Base-by-base conservation (phyloP, 805 yeast genomes). In the Grigorovia transvaalensis region DNA sequence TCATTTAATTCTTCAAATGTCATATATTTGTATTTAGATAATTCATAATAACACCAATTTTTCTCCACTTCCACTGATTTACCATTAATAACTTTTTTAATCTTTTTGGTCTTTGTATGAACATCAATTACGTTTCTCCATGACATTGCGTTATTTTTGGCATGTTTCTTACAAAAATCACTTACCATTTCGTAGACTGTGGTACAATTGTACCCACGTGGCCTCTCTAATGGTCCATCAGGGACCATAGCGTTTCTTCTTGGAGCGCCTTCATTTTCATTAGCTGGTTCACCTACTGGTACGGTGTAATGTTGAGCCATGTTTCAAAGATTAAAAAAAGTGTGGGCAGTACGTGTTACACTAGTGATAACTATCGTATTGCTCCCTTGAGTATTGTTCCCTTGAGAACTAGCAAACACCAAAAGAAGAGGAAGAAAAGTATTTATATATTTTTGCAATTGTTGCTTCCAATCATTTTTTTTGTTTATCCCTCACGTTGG, bases 21-120 rank as follows among this genome's bases (percentile, higher is more conserved):
- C 51, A 82, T 75, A 68, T 76, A 84, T 53, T 80, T 70, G 72
- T 89, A 93, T 46, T 79, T 78, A 9, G 88, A 76, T 63, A 84
- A 72, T 71, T 93, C 96, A 66, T 78, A 93, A 69, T 74, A 91
- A 51, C 76, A 71, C 99, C 99, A 93, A 50, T 82, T 82, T 72
- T 93, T 93, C 63, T 85, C 88, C 48, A 84, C 84, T 58, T 79
- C 74, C 30, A 69, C 72, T 51, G 79, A 79, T 65, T 84, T 77
- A 53, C 97, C 98, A 59, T 90, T 85, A 47, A 93, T 72, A 49
- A 78, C 64, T 73, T 88, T 90, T 55, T 79, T 81, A 53, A 93
- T 77, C 62, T 73, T 75, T 70, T 87, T 89, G 49, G 73, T 76
- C 67, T 93, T 97, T 51, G 72, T 78, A 69, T 88, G 91, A 50